Base-by-base conservation (phyloP, 306 rosid genomes). In the Cucumis melo region DNA sequence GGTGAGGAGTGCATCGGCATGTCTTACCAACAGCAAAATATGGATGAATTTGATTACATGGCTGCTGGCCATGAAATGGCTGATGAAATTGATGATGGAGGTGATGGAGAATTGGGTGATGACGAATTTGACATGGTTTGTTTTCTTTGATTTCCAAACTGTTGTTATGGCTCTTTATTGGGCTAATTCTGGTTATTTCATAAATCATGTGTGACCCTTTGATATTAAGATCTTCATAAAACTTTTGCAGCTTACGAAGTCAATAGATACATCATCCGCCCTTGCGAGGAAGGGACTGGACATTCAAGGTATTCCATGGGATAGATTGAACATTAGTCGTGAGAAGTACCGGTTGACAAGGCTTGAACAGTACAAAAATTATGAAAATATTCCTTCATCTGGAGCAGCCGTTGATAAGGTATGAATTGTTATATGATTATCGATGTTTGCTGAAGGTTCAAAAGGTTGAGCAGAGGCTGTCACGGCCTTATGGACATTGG, bases 261-360 rank as follows among this genome's bases (percentile, higher is more conserved):
- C 64, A 14, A 53, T 48, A 61, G 84, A 81, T 72, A 81, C 81
- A 5, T 81, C 84, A 2, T 79, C 84, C 6, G 81, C 84, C 24
- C 81, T 77, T 50, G 84, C 78, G 12, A 81, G 84, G 81, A 81
- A 53, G 75, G 84, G 84, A 54, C 59, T 72, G 53, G 84, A 81
- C 79, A 77, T 81, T 77, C 84, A 81, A 77, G 84, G 78, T 38
- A 81, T 81, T 81, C 84, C 81, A 24, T 81, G 84, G 84, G 81
- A 77, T 62, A 72, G 75, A 41, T 13, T 81, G 67, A 81, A 77
- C 38, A 73, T 77, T 36, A 77, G 75, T 20, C 81, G 84, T 19
- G 84, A 81, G 65, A 81, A 72, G 59, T 81, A 81, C 68, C 75
- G 84, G 60, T 71, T 70, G 61, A 77, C 81, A 38, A 81, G 84